Evolutionary conservation across 495 filamentous ascomycete genomes (phyloP).

Genomic region (Hyaloscypha hepaticicola): DNA sequence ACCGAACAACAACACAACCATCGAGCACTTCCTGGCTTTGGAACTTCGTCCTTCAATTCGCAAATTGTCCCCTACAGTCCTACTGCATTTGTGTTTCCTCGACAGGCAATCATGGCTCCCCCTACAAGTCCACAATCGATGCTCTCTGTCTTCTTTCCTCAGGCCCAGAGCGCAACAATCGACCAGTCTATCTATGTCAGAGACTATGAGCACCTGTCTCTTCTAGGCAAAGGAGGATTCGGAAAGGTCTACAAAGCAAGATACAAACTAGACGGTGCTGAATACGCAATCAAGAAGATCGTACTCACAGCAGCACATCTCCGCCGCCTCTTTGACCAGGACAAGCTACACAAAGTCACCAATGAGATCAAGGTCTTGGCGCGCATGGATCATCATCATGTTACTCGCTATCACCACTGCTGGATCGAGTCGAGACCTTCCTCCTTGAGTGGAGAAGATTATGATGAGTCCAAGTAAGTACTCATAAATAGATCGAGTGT

Average conservation of each 20-base stretch:
- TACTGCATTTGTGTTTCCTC: too few relatives aligned
- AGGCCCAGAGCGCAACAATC: neutral
- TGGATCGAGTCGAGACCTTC: slow-evolving; percentile 27
- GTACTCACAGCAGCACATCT: slow-evolving; percentile 27
- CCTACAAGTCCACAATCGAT: neutral
- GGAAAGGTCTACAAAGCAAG: slow-evolving; percentile 41
- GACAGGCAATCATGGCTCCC: neutral
- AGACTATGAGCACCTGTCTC: neutral
- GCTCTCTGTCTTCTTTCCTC: neutral
- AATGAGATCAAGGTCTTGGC: slow-evolving; percentile 35
- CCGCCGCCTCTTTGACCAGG: slow-evolving; percentile 25
- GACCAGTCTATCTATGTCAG: neutral
- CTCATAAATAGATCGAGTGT: neutral
- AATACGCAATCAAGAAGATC: slow-evolving; percentile 48
- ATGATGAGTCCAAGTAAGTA: neutral
- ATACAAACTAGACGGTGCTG: slow-evolving; percentile 37
- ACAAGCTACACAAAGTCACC: slow-evolving; percentile 18
- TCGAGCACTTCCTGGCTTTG: neutral
- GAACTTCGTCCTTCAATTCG: neutral
- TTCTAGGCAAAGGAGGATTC: slow-evolving; percentile 44
- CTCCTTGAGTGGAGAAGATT: neutral
- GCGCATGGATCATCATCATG: slow-evolving; percentile 59
- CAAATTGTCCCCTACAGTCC: neutral
- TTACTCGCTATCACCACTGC: slow-evolving; percentile 66
- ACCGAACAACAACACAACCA: neutral